These are phyloP conservation scores for Phtheirospermum japonicum DNA, from an alignment of 257 asterid species.

Conservation along the genomic window DNA sequence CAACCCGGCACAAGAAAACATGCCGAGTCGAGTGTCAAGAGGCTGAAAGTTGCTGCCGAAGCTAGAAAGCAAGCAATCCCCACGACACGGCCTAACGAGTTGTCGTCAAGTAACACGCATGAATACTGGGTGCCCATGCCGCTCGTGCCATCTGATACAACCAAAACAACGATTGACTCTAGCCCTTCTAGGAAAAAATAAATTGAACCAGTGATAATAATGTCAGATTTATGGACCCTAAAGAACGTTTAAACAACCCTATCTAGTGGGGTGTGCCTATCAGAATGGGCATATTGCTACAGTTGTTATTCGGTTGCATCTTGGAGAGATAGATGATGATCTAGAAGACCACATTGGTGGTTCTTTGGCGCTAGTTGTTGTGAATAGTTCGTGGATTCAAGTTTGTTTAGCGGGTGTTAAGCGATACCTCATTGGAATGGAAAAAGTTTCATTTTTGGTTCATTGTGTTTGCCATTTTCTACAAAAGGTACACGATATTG, in stretches of 20 bases:
- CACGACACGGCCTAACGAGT: constrained; percentile 9
- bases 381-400: constrained; percentile 75
- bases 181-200: constrained; percentile 7
- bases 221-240: constrained; percentile 12
- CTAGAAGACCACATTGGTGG: constrained; percentile 70
- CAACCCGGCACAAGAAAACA: constrained; percentile 26
- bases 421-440: constrained; percentile 63
- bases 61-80: constrained; percentile 54
- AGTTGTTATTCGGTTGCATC: constrained; percentile 31
- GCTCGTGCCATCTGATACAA: constrained; percentile 32
- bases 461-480: too few species aligned
- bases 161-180: constrained; percentile 20
- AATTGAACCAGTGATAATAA: constrained; percentile 8
- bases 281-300: constrained; percentile 47
- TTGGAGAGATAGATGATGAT: constrained; percentile 38
- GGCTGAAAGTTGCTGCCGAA: constrained; percentile 62
- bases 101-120: constrained; percentile 17
- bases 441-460: too few species aligned
- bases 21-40: constrained; percentile 43
- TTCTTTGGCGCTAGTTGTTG: constrained; percentile 52
- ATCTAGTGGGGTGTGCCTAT: constrained; percentile 44
- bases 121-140: constrained; percentile 75
- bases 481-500: too few species aligned
- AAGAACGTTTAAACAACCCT: constrained; percentile 30
- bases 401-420: constrained; percentile 61